Evolutionary conservation across 1,284 basidiomycete species (phyloP).

Genomic region (Filobasidium uniguttulatum): DNA sequence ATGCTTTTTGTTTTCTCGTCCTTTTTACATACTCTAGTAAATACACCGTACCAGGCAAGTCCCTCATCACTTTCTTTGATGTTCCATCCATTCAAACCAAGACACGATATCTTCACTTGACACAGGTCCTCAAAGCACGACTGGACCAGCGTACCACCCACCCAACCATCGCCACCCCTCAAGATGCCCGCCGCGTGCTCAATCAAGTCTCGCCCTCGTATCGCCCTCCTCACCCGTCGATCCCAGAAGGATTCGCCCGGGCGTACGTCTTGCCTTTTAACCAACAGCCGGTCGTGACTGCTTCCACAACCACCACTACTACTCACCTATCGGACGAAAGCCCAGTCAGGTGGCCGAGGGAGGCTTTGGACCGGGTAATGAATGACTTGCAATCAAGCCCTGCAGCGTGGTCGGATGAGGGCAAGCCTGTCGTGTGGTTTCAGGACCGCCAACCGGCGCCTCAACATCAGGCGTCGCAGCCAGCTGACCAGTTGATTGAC

Average conservation of each 20-base stretch:
- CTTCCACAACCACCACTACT: too few species aligned
- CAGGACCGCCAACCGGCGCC: too few species aligned
- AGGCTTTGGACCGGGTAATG: neutral
- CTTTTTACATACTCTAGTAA: too few species aligned
- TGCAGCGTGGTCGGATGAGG: neutral
- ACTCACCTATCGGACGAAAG: too few species aligned
- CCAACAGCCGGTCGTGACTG: conserved; percentile 19
- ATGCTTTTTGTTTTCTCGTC: too few species aligned
- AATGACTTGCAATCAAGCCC: neutral
- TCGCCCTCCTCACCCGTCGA: conserved; percentile 18
- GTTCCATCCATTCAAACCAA: neutral
- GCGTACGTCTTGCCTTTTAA: conserved; percentile 19
- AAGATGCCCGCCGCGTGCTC: conserved; percentile 27
- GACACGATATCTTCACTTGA: neutral
- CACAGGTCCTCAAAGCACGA: conserved; percentile 21
- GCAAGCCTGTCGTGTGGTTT: neutral
- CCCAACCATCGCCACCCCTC: conserved; percentile 29
- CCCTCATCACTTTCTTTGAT: conserved; percentile 11
- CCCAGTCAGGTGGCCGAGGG: neutral
- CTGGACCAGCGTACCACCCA: conserved; percentile 23
- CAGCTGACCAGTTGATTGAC: too few species aligned
- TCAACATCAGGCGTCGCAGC: too few species aligned
- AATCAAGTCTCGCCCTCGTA: conserved; percentile 23
- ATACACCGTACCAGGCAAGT: conserved; percentile 14
- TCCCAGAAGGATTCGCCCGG: conserved; percentile 26